phyloP scores from a whole-genome alignment of 2,329 filamentous ascomycete genomes.

The Gnomoniopsis sp. region DNA sequence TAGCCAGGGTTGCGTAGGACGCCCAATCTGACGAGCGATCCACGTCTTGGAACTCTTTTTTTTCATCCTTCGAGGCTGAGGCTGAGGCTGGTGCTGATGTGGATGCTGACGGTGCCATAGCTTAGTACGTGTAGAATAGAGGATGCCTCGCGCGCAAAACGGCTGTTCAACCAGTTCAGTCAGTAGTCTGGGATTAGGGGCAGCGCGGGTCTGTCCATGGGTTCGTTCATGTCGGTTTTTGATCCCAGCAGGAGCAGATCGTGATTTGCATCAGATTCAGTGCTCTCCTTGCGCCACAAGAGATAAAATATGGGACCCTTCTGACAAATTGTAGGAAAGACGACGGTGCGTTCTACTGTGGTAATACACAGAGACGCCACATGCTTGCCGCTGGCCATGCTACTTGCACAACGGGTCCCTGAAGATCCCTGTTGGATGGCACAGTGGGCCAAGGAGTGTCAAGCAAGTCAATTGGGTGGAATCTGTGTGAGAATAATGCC shows the following conservation, averaged over 20 bases:
- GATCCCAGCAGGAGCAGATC: neutral
- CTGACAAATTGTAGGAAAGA: too few relatives aligned
- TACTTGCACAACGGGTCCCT: neutral
- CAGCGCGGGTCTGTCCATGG: neutral
- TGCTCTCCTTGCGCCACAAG: neutral
- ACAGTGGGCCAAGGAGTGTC: neutral
- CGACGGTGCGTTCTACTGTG: neutral
- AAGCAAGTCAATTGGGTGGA: too few relatives aligned
- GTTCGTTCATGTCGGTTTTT: slow-evolving; percentile 1
- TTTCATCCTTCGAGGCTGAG: neutral
- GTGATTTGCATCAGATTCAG: slow-evolving; percentile 4
- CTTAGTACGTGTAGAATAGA: neutral
- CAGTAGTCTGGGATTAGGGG: neutral
- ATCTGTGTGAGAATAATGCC: too few relatives aligned
- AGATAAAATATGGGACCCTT: neutral
- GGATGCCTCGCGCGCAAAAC: neutral
- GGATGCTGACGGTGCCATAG: neutral
- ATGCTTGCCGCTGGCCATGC: too few relatives aligned
- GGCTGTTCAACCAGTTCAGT: neutral
- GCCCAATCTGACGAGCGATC: neutral
- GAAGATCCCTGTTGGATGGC: neutral
- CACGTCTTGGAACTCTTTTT: neutral
- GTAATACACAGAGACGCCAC: too few relatives aligned
- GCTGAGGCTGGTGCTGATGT: slow-evolving; percentile 1
- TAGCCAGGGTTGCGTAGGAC: neutral